Evolutionary conservation across 441 rosid species (phyloP).

Genomic region (Daphne laureola): DNA sequence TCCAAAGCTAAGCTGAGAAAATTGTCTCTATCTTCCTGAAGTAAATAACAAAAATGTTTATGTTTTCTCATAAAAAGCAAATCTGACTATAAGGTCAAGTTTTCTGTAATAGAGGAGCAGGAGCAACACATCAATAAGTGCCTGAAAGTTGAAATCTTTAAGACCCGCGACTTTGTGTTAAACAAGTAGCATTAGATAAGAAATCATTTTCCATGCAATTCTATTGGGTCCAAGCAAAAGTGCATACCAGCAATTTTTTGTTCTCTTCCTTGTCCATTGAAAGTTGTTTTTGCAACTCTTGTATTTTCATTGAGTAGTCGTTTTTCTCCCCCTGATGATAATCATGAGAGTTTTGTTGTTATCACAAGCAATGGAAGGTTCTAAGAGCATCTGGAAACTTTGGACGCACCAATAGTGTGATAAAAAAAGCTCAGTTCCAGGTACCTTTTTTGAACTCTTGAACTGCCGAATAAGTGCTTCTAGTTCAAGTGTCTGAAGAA

Average conservation of each 20-base stretch:
- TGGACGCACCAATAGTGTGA: not conserved
- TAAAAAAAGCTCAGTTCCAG: conserved; percentile 9
- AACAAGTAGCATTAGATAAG: not conserved
- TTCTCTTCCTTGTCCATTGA: conserved; percentile 89
- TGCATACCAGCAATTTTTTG: conserved; percentile 64
- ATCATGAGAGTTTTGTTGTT: not conserved
- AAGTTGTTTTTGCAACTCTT: conserved; percentile 84
- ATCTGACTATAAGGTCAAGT: not conserved
- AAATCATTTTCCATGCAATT: no score
- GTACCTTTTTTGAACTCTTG: conserved; percentile 65
- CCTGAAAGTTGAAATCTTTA: not conserved
- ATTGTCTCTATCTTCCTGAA: conserved; percentile 88
- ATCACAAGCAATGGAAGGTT: conserved; percentile 1
- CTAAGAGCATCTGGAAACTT: not conserved
- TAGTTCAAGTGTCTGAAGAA: conserved; percentile 60
- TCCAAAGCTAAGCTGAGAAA: conserved; percentile 87
- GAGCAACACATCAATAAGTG: not conserved
- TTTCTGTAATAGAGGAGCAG: not conserved
- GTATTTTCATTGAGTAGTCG: conserved; percentile 78
- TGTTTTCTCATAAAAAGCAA: conserved; percentile 2
- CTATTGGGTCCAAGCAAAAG: not conserved
- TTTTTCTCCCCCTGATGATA: conserved; percentile 60
- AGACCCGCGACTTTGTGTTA: not conserved
- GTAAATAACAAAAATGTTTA: conserved; percentile 13
- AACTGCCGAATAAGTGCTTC: conserved; percentile 66